Evolutionary conservation across 352 stramenopile genomes (phyloP).

Genomic region (Saprolegnia parasitica): DNA sequence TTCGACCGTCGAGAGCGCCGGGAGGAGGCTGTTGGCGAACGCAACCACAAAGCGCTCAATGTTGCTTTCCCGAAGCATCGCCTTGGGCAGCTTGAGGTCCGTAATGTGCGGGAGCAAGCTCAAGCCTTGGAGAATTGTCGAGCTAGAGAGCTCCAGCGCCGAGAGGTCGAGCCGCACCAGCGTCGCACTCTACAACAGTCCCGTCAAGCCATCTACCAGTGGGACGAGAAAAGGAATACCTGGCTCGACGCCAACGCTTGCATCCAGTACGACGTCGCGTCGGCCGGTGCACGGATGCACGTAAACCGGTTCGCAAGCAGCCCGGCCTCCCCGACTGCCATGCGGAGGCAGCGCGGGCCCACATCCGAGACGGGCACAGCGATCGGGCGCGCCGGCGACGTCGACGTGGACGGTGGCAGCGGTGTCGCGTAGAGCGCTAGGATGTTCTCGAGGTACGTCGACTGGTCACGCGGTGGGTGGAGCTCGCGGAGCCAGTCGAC

Average conservation of each 20-base stretch:
- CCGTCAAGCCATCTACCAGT: background rate
- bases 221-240: background rate
- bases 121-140: slow-evolving; percentile 59
- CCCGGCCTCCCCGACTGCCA: slow-evolving; percentile 44
- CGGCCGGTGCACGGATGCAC: slow-evolving; percentile 50
- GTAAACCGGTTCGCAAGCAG: slow-evolving; percentile 53
- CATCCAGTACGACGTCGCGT: slow-evolving; percentile 60
- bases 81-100: slow-evolving; percentile 52
- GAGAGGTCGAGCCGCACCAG: slow-evolving; percentile 66
- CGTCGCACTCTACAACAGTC: slow-evolving; percentile 48
- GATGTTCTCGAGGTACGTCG: slow-evolving; percentile 42
- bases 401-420: background rate
- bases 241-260: slow-evolving; percentile 39
- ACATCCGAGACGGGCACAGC: slow-evolving; percentile 46
- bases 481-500: slow-evolving; percentile 22
- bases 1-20: slow-evolving; percentile 50
- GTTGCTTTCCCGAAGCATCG: slow-evolving; percentile 66
- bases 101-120: slow-evolving; percentile 47
- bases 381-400: slow-evolving; percentile 37
- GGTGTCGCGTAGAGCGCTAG: background rate
- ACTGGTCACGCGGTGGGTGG: slow-evolving; percentile 32
- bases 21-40: slow-evolving; percentile 54
- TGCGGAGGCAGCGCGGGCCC: slow-evolving; percentile 42
- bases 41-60: slow-evolving; percentile 66
- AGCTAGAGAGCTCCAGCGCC: slow-evolving; percentile 45